Conservation (phyloP, 169 alveolate genomes). For the Eimeria praecox region DNA sequence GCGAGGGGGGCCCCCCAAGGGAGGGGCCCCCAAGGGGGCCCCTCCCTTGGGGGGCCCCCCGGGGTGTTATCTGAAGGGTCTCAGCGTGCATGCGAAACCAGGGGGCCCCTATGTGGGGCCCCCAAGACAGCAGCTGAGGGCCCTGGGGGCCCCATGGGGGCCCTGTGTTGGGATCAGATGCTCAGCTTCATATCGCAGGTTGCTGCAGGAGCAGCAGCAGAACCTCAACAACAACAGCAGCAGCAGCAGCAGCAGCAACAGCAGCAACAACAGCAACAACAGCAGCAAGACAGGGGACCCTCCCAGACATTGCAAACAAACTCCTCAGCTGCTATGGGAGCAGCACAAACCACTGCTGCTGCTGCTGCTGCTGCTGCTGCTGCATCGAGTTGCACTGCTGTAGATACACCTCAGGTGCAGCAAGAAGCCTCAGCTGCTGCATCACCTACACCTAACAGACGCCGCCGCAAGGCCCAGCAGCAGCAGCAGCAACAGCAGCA, state of each 20-base stretch:
- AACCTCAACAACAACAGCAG: neutral
- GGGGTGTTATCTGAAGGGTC: no score
- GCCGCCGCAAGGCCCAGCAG: neutral
- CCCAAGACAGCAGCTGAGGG: neutral
- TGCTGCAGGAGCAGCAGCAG: constrained; percentile 31
- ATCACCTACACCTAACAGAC: neutral
- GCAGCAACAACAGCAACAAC: constrained; percentile 23
- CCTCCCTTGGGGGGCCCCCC: no score
- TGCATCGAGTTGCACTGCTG: no score
- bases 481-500: constrained; percentile 57
- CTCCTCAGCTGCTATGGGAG: no score
- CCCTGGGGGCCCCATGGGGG: constrained; percentile 16
- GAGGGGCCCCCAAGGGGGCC: neutral
- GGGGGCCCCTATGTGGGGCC: no score
- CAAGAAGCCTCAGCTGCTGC: neutral
- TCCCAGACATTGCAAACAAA: no score
- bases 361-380: constrained; percentile 25
- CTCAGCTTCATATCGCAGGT: constrained; percentile 31
- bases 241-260: constrained; percentile 15
- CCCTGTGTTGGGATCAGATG: constrained; percentile 50
- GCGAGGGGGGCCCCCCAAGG: constrained; percentile 28
- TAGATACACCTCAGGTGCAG: neutral
- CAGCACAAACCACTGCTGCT: no score
- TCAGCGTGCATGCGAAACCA: no score
- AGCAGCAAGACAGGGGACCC: constrained; percentile 9